These are phyloP conservation scores for Vigna mungo DNA, from an alignment of 306 rosid species.

Conservation along the genomic window DNA sequence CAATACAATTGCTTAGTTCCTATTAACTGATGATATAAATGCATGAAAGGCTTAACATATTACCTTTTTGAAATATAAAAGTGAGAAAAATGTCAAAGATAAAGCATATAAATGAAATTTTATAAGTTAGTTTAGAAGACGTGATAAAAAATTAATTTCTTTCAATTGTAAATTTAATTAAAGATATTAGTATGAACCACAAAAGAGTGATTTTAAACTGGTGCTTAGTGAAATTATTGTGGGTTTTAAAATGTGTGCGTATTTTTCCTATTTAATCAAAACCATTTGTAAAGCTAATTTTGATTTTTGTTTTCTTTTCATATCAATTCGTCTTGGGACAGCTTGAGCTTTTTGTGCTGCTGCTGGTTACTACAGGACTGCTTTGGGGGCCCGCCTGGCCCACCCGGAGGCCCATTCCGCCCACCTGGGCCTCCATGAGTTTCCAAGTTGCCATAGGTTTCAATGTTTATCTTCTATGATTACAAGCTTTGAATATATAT, in stretches of 20 bases:
- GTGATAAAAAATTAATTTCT: neutral
- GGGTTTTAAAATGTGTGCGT: neutral
- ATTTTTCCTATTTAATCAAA: neutral
- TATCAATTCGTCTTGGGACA: conserved; percentile 28
- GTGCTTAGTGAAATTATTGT: too few relatives aligned
- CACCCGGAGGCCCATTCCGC: conserved; percentile 7
- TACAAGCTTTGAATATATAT: neutral
- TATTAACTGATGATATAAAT: neutral
- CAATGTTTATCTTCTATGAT: neutral
- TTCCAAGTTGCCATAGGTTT: neutral
- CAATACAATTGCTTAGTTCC: neutral
- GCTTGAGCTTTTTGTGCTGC: conserved; percentile 61
- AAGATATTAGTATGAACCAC: neutral
- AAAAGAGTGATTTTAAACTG: too few relatives aligned
- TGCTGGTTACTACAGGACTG: conserved; percentile 66
- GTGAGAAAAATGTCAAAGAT: neutral
- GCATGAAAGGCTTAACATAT: neutral
- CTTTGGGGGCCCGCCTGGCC: conserved; percentile 49
- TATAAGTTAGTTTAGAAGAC: neutral
- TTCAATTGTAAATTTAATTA: neutral
- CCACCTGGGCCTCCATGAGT: conserved; percentile 45
- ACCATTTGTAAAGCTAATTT: neutral
- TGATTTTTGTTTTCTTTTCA: neutral
- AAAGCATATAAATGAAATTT: neutral
- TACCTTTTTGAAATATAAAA: neutral